Evolutionary conservation across 176 grass and related monocot species (phyloP).

Genomic region (Cenchrus fungigraminus): DNA sequence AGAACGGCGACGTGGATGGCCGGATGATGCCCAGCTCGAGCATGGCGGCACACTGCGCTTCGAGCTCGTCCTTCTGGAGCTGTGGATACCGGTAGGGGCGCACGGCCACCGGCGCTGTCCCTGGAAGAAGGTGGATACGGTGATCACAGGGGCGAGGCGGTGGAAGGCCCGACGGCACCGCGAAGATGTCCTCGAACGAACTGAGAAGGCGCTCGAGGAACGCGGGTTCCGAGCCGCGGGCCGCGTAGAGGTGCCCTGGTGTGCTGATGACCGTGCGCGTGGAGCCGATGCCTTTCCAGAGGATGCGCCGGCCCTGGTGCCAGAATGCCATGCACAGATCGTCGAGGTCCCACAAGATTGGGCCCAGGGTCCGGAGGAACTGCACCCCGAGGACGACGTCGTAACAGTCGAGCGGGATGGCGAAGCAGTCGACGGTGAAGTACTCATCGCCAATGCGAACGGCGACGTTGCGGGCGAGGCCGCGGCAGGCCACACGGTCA

Average conservation of each 20-base stretch:
- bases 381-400: not conserved
- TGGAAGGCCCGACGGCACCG: no score
- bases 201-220: not conserved
- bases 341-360: not conserved
- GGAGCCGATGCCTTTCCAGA: not conserved
- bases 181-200: no score
- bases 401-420: not conserved
- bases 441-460: not conserved
- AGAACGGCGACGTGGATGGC: no score
- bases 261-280: not conserved
- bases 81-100: no score
- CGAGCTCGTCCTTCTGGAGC: no score
- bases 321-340: not conserved
- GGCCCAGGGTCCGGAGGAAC: not conserved
- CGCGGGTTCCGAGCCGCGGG: fast-evolving
- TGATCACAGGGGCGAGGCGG: no score
- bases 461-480: fast-evolving
- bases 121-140: no score
- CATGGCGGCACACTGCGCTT: no score
- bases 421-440: not conserved
- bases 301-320: fast-evolving
- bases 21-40: no score
- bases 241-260: fast-evolving
- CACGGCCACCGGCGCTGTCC: no score
- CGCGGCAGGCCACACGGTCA: fast-evolving